phyloP scores from a whole-genome alignment of 345 rosid species.

The Pugionium dolabratum region DNA sequence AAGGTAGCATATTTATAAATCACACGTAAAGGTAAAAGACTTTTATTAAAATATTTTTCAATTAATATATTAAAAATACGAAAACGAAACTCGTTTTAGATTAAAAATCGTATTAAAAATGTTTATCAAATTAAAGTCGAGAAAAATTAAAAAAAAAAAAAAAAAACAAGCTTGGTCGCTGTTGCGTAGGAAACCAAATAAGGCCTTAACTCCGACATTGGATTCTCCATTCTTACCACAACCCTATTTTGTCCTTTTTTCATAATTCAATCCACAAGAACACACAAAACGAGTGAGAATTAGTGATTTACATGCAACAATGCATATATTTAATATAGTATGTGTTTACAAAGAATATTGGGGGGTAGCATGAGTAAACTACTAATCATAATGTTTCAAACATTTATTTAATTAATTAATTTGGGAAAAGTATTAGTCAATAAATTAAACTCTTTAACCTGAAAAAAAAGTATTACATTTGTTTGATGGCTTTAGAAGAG shows the following conservation, averaged over 20 bases:
- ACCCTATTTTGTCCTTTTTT: constrained; percentile 25
- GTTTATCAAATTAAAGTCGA: too few species aligned
- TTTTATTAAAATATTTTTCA: too few species aligned
- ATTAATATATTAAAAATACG: too few species aligned
- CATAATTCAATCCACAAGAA: constrained; percentile 34
- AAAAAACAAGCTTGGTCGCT: too few species aligned
- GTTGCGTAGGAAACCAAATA: too few species aligned
- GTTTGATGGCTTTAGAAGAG: constrained; percentile 22
- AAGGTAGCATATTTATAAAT: too few species aligned
- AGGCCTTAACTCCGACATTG: constrained; percentile 44
- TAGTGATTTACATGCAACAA: constrained; percentile 4
- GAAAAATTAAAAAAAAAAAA: too few species aligned
- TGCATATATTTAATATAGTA: neutral
- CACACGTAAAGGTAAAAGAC: too few species aligned
- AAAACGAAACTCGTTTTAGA: too few species aligned
- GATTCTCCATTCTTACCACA: constrained; percentile 41
- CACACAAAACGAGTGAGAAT: constrained; percentile 18
- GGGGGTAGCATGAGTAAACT: constrained; percentile 15
- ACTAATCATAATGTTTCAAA: constrained; percentile 13
- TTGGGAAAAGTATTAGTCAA: constrained; percentile 6
- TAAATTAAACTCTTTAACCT: constrained; percentile 21
- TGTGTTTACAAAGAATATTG: neutral
- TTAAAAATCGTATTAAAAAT: too few species aligned
- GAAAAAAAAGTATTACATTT: constrained; percentile 20
- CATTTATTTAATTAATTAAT: neutral